Percentiles rank a stretch among this genome's conserved stretches.
Conservation (phyloP, 176 grass and related monocot species). For the Rhynchospora breviuscula region DNA sequence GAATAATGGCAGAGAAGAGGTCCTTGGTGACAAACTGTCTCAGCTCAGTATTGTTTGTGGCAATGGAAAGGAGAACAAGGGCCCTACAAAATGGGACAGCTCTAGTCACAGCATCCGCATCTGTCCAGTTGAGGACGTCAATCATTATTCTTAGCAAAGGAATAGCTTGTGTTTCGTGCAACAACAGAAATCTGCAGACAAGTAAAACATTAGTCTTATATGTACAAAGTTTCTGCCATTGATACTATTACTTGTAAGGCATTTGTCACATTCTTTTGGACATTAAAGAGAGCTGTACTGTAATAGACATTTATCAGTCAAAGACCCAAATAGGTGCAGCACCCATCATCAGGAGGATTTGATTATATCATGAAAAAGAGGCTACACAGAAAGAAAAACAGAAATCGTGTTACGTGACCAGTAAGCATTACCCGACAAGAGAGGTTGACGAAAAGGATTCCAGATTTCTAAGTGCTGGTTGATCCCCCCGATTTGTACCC, state of each 20-base stretch:
- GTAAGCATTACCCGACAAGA: constrained; percentile 55
- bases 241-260: not conserved
- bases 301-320: not conserved
- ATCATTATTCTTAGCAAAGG: constrained; percentile 60
- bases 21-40: constrained; percentile 93
- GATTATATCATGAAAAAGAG: not conserved
- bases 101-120: constrained; percentile 85
- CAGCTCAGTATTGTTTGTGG: constrained; percentile 58
- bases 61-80: constrained; percentile 72
- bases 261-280: not conserved
- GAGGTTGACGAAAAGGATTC: constrained; percentile 66
- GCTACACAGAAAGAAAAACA: constrained; percentile 9
- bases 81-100: constrained; percentile 65
- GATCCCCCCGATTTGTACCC: constrained; percentile 65
- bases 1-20: constrained; percentile 82
- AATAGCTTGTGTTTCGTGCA: constrained; percentile 47
- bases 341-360: not conserved
- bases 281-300: not conserved
- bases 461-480: constrained; percentile 49
- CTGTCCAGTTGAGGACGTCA: constrained; percentile 82
- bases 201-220: constrained; percentile 16
- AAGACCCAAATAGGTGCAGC: not conserved
- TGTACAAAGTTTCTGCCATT: not conserved
- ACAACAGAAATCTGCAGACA: constrained; percentile 61
- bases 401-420: not conserved